Evolutionary conservation across 1,284 basidiomycete genomes (phyloP), one percentile per base, ranked within the genome.

Genomic region (Trichosporon sp.): DNA sequence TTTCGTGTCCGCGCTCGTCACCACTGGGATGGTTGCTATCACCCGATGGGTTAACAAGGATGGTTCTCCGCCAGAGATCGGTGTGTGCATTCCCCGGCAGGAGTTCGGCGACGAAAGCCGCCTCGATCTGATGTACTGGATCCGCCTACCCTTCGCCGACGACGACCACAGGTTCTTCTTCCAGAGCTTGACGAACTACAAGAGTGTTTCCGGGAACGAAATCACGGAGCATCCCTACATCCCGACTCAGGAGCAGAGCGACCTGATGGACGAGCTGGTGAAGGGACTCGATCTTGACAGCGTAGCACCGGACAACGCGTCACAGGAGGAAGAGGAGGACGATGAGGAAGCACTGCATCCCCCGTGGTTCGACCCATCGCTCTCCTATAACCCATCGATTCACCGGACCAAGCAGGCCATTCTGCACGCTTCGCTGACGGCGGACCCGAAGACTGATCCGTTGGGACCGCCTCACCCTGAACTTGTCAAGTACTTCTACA

Each of bases 371-470:
- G 88, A 91, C 70, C 87, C 91, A 0, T 84, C 86, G 1, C 83
- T 89, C 2, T 92, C 92, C 0, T 96, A 89, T 82, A 97, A 96
- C 75, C 95, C 96, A 0, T 89, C 92, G 5, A 87, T 97, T 32
- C 95, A 98, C 78, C 90, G 94, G 44, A 87, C 90, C 67, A 96
- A 96, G 78, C 93, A 97, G 83, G 95, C 95, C 2, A 89, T 95
- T 73, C 92, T 95, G 80, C 93, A 95, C 76, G 89, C 89, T 65
- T 92, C 92, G 0, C 86, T 92, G 12, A 89, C 91, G 7, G 83
- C 88, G 1, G 91, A 95, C 76, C 84, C 95, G 9, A 83, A 86
- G n/a, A 85, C 84, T 2, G 85, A 92, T 67, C 92, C 92, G 0
- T 85, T 97, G 1, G 90, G 91, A 0, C 91, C 91, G 0, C 92